Conservation (phyloP, 108 stramenopile species). For the Discostella stelligeroides region DNA sequence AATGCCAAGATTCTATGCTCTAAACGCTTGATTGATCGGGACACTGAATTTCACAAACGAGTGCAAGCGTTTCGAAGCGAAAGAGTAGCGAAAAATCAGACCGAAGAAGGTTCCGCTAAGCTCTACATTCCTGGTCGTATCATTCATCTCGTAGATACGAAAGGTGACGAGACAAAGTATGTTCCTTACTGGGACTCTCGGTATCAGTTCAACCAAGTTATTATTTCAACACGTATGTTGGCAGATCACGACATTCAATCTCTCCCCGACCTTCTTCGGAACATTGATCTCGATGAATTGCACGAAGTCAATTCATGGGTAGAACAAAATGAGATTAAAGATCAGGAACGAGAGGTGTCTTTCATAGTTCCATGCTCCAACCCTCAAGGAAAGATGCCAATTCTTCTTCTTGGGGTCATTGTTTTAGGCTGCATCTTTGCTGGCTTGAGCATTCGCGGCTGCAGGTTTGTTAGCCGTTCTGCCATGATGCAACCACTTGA, state of each 20-base stretch:
- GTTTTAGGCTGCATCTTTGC: neutral
- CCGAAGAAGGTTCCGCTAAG: conserved; percentile 27
- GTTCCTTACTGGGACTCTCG: conserved; percentile 49
- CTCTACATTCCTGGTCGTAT: conserved; percentile 45
- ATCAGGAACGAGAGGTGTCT: neutral
- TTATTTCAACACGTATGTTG: conserved; percentile 37
- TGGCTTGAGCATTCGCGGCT: neutral
- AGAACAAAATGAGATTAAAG: neutral
- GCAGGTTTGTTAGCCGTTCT: conserved; percentile 6
- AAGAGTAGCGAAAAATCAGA: conserved; percentile 38
- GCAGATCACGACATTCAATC: conserved; percentile 42
- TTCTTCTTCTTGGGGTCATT: neutral
- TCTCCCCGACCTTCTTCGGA: conserved; percentile 34
- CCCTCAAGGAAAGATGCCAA: conserved; percentile 10
- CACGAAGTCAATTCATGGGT: conserved; percentile 10
- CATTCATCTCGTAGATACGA: conserved; percentile 47
- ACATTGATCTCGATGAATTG: conserved; percentile 35
- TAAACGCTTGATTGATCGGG: conserved; percentile 28
- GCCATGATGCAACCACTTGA: neutral
- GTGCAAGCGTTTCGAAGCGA: conserved; percentile 38
- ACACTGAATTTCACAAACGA: conserved; percentile 41
- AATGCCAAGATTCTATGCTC: conserved; percentile 43
- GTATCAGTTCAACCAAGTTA: conserved; percentile 53
- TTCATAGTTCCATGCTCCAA: conserved; percentile 8
- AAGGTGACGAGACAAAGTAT: conserved; percentile 42